Conservation (phyloP, 2,329 filamentous ascomycete genomes). For the Hypoxylon sp. region DNA sequence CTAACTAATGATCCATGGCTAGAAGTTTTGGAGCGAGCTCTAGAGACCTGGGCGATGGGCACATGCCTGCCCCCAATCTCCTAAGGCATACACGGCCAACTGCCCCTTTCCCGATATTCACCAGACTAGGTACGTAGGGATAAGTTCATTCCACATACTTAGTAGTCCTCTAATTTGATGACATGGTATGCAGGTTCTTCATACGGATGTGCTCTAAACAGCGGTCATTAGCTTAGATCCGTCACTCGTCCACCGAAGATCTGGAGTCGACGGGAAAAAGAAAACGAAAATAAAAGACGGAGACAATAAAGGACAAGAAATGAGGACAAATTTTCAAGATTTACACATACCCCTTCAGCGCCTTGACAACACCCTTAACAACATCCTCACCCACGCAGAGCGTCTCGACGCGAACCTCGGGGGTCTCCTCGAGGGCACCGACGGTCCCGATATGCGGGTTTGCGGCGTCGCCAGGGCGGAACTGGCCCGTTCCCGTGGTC, state of each 20-base stretch:
- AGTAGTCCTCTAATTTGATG: constrained; percentile 56
- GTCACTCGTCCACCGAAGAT: too few relatives aligned
- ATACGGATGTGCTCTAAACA: constrained; percentile 58
- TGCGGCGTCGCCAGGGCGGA: constrained; percentile 67
- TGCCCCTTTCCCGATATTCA: too few relatives aligned
- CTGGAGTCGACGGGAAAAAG: too few relatives aligned
- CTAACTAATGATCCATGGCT: too few relatives aligned
- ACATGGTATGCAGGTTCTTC: constrained; percentile 61
- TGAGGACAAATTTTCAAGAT: too few relatives aligned
- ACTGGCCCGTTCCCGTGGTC: constrained; percentile 67
- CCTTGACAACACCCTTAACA: constrained; percentile 64
- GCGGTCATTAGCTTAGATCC: not conserved
- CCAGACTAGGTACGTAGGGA: too few relatives aligned
- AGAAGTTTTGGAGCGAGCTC: too few relatives aligned
- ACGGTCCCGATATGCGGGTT: constrained; percentile 69
- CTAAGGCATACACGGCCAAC: too few relatives aligned
- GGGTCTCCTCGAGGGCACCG: constrained; percentile 65
- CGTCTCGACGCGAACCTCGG: constrained; percentile 70
- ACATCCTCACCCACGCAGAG: constrained; percentile 68
- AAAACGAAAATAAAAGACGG: not conserved
- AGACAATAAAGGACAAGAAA: not conserved
- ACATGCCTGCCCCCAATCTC: too few relatives aligned
- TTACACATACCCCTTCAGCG: constrained; percentile 71
- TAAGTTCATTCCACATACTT: too few relatives aligned
- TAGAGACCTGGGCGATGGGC: too few relatives aligned